A percentile compares a stretch with the other conserved stretches of the same genome.
These are phyloP conservation scores for Sonneratia alba DNA, from an alignment of 345 rosid genomes.

Conservation along the genomic window DNA sequence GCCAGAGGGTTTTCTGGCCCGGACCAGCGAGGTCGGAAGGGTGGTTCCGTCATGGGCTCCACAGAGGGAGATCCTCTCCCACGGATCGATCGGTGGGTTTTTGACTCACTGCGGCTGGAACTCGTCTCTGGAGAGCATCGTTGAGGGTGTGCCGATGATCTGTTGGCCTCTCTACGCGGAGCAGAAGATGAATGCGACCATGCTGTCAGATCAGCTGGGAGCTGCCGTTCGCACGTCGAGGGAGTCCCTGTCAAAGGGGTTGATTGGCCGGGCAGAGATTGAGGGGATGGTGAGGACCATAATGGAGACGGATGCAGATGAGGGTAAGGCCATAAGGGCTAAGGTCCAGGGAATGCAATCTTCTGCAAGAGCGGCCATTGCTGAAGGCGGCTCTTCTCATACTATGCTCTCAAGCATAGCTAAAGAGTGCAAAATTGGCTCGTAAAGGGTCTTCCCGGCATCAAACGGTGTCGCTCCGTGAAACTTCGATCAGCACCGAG, in stretches of 20 bases:
- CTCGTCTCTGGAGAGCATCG: slow-evolving; percentile 44
- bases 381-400: slow-evolving; percentile 34
- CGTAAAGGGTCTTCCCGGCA: not conserved
- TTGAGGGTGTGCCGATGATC: slow-evolving; percentile 49
- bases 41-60: slow-evolving; percentile 57
- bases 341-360: slow-evolving; percentile 19
- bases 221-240: slow-evolving; percentile 29
- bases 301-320: slow-evolving; percentile 16
- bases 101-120: slow-evolving; percentile 71
- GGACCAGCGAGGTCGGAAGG: slow-evolving; percentile 27
- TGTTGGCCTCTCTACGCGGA: slow-evolving; percentile 69
- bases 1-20: slow-evolving; percentile 45
- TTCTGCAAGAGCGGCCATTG: slow-evolving; percentile 25
- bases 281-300: slow-evolving; percentile 26
- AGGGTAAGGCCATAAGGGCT: slow-evolving; percentile 18
- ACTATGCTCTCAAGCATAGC: slow-evolving; percentile 24
- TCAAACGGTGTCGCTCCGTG: too few relatives aligned
- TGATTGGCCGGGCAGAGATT: slow-evolving; percentile 33
- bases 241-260: slow-evolving; percentile 9
- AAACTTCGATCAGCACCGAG: too few relatives aligned
- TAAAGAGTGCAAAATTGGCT: slow-evolving; percentile 6
- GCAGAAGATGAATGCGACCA: slow-evolving; percentile 54
- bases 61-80: slow-evolving; percentile 43
- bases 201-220: slow-evolving; percentile 31
- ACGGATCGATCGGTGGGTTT: slow-evolving; percentile 50